A percentile compares a stretch with the other conserved stretches of the same genome.
Evolutionary conservation across 805 yeast species (phyloP).

Genomic region (Hyphopichia homilentoma): DNA sequence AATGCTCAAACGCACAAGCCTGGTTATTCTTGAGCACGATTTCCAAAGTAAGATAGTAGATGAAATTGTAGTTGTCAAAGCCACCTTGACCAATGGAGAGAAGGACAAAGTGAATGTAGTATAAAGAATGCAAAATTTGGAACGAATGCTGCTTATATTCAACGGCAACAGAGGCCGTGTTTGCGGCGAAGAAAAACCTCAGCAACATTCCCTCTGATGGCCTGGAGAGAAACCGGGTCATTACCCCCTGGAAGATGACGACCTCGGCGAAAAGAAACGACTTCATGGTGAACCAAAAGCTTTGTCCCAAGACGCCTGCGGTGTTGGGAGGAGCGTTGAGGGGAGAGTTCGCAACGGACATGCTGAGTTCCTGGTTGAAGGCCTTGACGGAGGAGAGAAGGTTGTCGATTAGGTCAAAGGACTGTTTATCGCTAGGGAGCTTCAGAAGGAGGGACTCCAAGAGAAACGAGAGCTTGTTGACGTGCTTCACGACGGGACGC

Average conservation of each 20-base stretch:
- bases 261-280: conserved; percentile 44
- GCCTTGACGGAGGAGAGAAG: conserved; percentile 18
- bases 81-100: conserved; percentile 61
- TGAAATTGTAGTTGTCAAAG: conserved; percentile 59
- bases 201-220: background rate
- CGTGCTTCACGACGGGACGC: conserved; percentile 45
- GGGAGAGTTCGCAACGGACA: conserved; percentile 10
- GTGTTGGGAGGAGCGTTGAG: conserved; percentile 10
- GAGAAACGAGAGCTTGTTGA: conserved; percentile 46
- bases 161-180: conserved; percentile 12
- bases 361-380: conserved; percentile 24
- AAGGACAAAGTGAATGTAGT: conserved; percentile 44
- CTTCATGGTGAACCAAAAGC: conserved; percentile 38
- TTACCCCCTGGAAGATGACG: conserved; percentile 48
- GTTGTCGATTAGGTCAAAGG: conserved; percentile 16
- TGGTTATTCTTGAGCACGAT: conserved; percentile 20
- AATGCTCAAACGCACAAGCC: conserved; percentile 24
- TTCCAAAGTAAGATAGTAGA: conserved; percentile 49
- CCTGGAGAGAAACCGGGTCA: conserved; percentile 31
- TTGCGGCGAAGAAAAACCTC: background rate
- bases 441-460: conserved; percentile 32
- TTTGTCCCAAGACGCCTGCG: conserved; percentile 8
- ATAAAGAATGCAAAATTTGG: conserved; percentile 37
- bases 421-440: conserved; percentile 8
- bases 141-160: conserved; percentile 25